Evolutionary conservation across 176 grass and related monocot species (phyloP).

Genomic region (Cocos nucifera): DNA sequence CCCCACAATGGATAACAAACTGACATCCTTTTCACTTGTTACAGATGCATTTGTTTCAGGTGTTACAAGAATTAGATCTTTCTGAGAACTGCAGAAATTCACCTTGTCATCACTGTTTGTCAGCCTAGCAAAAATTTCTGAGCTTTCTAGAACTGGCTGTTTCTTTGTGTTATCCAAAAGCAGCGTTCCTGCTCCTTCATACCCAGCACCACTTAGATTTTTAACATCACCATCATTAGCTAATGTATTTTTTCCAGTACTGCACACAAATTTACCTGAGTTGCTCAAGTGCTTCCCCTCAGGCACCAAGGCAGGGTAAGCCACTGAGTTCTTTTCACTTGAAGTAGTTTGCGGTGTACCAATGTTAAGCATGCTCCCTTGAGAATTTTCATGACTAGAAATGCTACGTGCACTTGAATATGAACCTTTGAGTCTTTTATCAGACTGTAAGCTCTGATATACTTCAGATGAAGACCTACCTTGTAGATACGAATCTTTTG

Average conservation of each 20-base stretch:
- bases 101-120: constrained; percentile 27
- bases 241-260: constrained; percentile 16
- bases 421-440: constrained; percentile 10
- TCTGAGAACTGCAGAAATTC: constrained; percentile 33
- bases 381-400: constrained; percentile 28
- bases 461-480: neutral
- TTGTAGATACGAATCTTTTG: constrained; percentile 7
- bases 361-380: constrained; percentile 12
- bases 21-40: constrained; percentile 31
- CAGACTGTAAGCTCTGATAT: neutral
- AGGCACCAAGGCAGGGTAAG: too few relatives aligned
- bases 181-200: constrained; percentile 6
- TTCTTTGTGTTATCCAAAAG: constrained; percentile 18
- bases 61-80: constrained; percentile 30
- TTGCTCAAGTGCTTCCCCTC: too few relatives aligned
- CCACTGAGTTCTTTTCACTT: neutral
- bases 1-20: neutral
- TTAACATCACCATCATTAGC: constrained; percentile 26
- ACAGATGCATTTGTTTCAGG: constrained; percentile 33
- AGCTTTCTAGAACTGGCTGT: constrained; percentile 24
- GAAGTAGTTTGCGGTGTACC: neutral
- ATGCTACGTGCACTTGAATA: constrained; percentile 11
- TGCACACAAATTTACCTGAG: constrained; percentile 2
- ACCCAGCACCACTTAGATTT: neutral
- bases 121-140: constrained; percentile 26